phyloP scores from a whole-genome alignment of 805 yeast genomes.

The Teunomyces kruisii region DNA sequence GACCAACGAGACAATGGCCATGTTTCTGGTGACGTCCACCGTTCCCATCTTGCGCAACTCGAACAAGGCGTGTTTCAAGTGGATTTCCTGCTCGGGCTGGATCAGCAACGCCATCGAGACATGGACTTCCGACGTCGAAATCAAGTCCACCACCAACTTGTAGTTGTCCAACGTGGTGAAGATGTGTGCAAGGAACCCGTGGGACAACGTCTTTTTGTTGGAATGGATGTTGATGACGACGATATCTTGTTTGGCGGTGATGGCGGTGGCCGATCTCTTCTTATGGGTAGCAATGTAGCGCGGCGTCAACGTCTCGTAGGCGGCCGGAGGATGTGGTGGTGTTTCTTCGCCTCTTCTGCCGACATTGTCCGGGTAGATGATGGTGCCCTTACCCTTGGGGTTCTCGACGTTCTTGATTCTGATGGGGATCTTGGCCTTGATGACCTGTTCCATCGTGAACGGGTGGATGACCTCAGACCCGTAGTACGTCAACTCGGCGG shows the following conservation, averaged over 20 bases:
- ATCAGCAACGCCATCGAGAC: slow-evolving; percentile 96
- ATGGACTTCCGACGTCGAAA: slow-evolving; percentile 96
- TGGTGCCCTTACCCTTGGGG: slow-evolving; percentile 90
- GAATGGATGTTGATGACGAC: slow-evolving; percentile 92
- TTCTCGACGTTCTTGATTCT: slow-evolving; percentile 94
- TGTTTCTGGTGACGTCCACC: slow-evolving; percentile 81
- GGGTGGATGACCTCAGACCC: slow-evolving; percentile 99
- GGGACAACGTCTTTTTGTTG: slow-evolving; percentile 87
- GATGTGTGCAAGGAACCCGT: slow-evolving; percentile 91
- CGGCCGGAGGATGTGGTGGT: slow-evolving; percentile 93
- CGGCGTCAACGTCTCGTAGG: slow-evolving; percentile 49
- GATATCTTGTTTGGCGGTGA: slow-evolving; percentile 90
- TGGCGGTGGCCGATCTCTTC: slow-evolving; percentile 85
- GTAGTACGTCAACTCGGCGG: slow-evolving; percentile 95
- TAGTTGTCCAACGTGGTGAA: slow-evolving; percentile 83
- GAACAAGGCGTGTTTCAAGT: slow-evolving; percentile 68
- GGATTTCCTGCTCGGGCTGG: slow-evolving; percentile 60
- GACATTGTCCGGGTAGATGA: slow-evolving; percentile 88
- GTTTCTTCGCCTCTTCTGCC: slow-evolving; percentile 85
- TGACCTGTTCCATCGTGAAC: slow-evolving; percentile 98
- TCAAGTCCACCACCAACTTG: slow-evolving; percentile 88
- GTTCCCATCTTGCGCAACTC: slow-evolving; percentile 81
- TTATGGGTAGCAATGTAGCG: slow-evolving; percentile 41
- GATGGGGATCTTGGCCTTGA: slow-evolving; percentile 92
- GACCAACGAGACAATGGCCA: slow-evolving; percentile 91